Base-by-base conservation (phyloP, 2,329 filamentous ascomycete species). In the Madurella mycetomatis region DNA sequence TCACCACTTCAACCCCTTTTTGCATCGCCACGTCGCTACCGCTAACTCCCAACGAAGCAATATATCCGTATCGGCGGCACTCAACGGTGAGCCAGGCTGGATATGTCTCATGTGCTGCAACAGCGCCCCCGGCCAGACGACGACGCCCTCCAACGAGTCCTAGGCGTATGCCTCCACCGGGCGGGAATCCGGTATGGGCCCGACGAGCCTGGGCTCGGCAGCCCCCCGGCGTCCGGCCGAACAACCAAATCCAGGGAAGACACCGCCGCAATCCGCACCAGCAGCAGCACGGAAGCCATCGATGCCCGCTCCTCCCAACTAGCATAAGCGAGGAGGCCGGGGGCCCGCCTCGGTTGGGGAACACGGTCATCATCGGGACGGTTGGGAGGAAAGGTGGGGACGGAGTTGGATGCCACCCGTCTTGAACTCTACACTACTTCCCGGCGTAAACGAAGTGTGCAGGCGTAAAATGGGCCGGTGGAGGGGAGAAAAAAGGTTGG, bases 61-160 rank as follows among this genome's bases (percentile, higher is more conserved):
- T 63, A 67, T 86, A 2, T 76, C 77, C 2, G 74, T 85, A 0
- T 68, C 86, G 1, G 78, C 83, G 72, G 74, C 73, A 1, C 73
- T 86, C 1, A 68, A 81, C 19, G 83, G 83, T 12, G 83, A 68
- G 63, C 82, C 79, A 2, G 83, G 79, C 2, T 86, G 83, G 82
- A 75, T 86, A 2, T 86, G 82, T 60, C 73, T 86, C 4, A 82
- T 84, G 71, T 82, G 81, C 62, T 87, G 83, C 64, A 86, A 85
- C 62, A 74, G 76, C 50, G 56, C 49, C 45, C 43, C 15, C 49
- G 15, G 13, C 39, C 42, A 16, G 13, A 25, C 9, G n/a, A 4
- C 55, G 2, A 34, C 46, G 11, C 39, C 44, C 12, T 41, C 44
- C 12, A 48, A 44, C 19, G 44, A 53, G 19, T 57, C 25, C 25